Evolutionary conservation across 2,329 filamentous ascomycete genomes (phyloP).

Genomic region (Scedosporium aurantiacum): DNA sequence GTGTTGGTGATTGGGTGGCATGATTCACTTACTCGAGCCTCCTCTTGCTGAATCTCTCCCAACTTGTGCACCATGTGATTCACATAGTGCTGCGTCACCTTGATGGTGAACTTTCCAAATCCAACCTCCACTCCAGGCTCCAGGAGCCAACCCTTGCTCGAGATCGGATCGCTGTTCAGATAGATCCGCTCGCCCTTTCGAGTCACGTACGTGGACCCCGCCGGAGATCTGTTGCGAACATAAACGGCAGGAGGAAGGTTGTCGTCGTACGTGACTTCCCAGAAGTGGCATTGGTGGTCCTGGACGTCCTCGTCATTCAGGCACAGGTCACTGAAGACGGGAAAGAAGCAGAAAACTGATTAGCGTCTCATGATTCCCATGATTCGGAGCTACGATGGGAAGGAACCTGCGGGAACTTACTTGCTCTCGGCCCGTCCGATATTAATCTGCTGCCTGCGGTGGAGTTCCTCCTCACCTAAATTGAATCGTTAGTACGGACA

Average conservation of each 20-base stretch:
- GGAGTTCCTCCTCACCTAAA: too few relatives aligned
- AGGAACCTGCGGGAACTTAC: too few relatives aligned
- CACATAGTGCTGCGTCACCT: not conserved
- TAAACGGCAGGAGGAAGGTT: not conserved
- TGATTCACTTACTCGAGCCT: constrained; percentile 1
- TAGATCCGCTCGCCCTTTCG: not conserved
- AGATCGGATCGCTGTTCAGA: not conserved
- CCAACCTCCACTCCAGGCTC: not conserved
- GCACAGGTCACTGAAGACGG: not conserved
- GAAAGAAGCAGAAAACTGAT: not conserved
- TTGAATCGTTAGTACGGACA: too few relatives aligned
- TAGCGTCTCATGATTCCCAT: not conserved
- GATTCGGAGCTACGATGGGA: not conserved
- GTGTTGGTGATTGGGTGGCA: not conserved
- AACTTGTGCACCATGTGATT: not conserved
- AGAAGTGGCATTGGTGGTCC: not conserved
- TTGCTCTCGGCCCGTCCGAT: too few relatives aligned
- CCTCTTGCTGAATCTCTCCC: not conserved
- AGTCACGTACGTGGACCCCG: not conserved
- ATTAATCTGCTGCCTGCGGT: too few relatives aligned
- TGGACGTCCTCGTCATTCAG: not conserved
- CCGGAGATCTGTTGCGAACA: not conserved
- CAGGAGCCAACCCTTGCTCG: not conserved
- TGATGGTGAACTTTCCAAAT: not conserved
- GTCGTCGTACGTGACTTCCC: not conserved